phyloP scores from a whole-genome alignment of 164 flowering plant genomes.

The Warburgia ugandensis region DNA sequence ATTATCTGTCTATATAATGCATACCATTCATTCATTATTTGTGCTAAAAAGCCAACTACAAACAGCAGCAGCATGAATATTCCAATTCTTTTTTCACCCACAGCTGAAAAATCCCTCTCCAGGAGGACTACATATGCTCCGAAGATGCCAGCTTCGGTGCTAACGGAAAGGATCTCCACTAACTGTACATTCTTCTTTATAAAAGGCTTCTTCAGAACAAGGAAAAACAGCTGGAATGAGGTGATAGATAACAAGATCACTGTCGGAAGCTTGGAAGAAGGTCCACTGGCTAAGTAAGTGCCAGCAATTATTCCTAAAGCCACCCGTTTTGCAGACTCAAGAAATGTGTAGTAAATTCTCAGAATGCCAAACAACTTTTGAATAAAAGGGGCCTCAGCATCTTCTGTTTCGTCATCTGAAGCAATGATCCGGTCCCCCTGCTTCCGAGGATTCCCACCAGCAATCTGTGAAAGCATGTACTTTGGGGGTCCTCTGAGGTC shows the following conservation, averaged over 20 bases:
- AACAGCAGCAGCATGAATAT: constrained; percentile 59
- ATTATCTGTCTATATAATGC: constrained; percentile 51
- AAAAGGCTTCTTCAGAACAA: constrained; percentile 89
- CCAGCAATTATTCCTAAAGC: constrained; percentile 64
- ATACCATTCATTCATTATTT: constrained; percentile 59
- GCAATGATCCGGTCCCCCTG: constrained; percentile 54
- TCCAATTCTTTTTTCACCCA: constrained; percentile 39
- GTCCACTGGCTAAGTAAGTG: constrained; percentile 27
- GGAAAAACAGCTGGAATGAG: constrained; percentile 82
- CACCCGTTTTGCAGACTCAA: constrained; percentile 57
- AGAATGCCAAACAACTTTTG: constrained; percentile 88
- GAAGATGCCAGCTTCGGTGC: constrained; percentile 54
- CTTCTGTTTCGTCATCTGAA: constrained; percentile 96
- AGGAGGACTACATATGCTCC: constrained; percentile 42
- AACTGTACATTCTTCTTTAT: constrained; percentile 86
- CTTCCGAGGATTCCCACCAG: constrained; percentile 34
- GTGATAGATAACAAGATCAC: constrained; percentile 47
- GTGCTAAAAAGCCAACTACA: constrained; percentile 40
- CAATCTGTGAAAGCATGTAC: constrained; percentile 84
- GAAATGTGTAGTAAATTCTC: constrained; percentile 74
- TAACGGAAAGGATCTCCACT: constrained; percentile 69
- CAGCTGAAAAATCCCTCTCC: constrained; percentile 31
- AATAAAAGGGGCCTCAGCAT: constrained; percentile 89
- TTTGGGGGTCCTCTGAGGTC: constrained; percentile 94
- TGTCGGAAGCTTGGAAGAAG: constrained; percentile 48